Conservation (phyloP, 2,329 filamentous ascomycete genomes). For the Epichloe elymi region DNA sequence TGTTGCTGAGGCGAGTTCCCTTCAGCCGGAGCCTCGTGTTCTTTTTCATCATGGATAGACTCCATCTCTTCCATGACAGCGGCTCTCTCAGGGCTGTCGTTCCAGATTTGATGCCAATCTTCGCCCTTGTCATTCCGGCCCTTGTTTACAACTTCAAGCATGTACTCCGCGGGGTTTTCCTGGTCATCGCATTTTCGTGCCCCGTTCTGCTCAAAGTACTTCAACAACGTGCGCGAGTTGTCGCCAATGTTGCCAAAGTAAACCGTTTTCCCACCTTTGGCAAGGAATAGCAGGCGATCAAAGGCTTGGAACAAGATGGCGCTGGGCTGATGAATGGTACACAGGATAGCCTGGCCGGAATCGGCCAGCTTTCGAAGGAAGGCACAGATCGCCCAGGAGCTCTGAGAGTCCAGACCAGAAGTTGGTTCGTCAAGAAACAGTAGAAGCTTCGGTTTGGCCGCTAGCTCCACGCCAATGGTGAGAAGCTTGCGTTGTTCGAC, state of each 20-base stretch:
- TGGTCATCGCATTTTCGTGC: constrained; percentile 43
- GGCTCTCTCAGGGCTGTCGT: constrained; percentile 35
- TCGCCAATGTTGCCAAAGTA: constrained; percentile 57
- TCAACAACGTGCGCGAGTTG: constrained; percentile 41
- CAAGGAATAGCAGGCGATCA: constrained; percentile 50
- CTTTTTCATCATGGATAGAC: constrained; percentile 40
- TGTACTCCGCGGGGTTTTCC: constrained; percentile 66
- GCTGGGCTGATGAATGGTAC: constrained; percentile 42
- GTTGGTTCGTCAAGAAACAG: constrained; percentile 52
- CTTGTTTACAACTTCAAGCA: constrained; percentile 43
- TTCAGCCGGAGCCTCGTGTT: constrained; percentile 1
- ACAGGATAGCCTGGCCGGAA: constrained; percentile 38
- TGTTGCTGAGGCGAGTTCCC: constrained; percentile 17
- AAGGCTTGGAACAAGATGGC: constrained; percentile 41
- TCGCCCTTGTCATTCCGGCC: constrained; percentile 23
- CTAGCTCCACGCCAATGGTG: constrained; percentile 48
- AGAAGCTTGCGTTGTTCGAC: constrained; percentile 49
- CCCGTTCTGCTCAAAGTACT: constrained; percentile 54
- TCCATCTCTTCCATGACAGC: constrained; percentile 49
- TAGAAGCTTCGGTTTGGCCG: constrained; percentile 42
- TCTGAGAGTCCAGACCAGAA: constrained; percentile 48
- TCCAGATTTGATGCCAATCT: constrained; percentile 61
- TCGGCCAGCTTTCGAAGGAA: constrained; percentile 49
- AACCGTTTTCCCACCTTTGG: constrained; percentile 51
- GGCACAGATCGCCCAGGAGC: constrained; percentile 48